Percentiles rank a stretch among this genome's conserved stretches.
These are phyloP conservation scores for Glutinoglossum americanum DNA, from an alignment of 495 filamentous ascomycete species.

Conservation along the genomic window DNA sequence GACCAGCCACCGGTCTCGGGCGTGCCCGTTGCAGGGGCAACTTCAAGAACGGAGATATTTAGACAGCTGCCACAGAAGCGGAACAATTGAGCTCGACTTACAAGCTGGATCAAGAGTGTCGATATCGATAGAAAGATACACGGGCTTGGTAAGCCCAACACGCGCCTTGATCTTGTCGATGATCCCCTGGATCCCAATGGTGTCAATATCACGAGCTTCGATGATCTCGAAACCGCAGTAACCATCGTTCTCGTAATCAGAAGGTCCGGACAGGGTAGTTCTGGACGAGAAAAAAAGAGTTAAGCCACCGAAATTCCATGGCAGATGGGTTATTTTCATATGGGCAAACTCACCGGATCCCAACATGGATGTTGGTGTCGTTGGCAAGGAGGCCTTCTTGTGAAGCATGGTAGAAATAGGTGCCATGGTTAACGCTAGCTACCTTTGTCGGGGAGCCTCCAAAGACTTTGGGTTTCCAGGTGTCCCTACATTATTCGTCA, in stretches of 20 bases:
- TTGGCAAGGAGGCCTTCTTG: slow-evolving; percentile 57
- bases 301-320: not conserved
- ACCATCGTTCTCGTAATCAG: slow-evolving; percentile 63
- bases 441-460: slow-evolving; percentile 37
- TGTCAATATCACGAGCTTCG: slow-evolving; percentile 67
- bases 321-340: not conserved
- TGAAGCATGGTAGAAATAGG: slow-evolving; percentile 51
- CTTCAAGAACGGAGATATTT: slow-evolving; percentile 12
- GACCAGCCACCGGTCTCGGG: slow-evolving; percentile 77
- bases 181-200: slow-evolving; percentile 46
- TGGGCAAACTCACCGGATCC: slow-evolving; percentile 31
- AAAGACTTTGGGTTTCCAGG: slow-evolving; percentile 46
- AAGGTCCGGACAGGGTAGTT: slow-evolving; percentile 46
- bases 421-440: slow-evolving; percentile 68
- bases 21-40: slow-evolving; percentile 68
- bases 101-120: slow-evolving; percentile 74
- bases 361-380: slow-evolving; percentile 68
- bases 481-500: slow-evolving; percentile 14
- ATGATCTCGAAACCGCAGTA: slow-evolving; percentile 66
- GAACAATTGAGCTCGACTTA: slow-evolving; percentile 17
- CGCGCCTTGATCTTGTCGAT: slow-evolving; percentile 52
- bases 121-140: slow-evolving; percentile 77
- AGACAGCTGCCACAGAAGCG: not conserved
- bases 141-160: slow-evolving; percentile 47
- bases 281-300: not conserved